Evolutionary conservation across 129 eudicot species (phyloP), one percentile per base, ranked within the genome.

Genomic region (Helianthus tuberosus): DNA sequence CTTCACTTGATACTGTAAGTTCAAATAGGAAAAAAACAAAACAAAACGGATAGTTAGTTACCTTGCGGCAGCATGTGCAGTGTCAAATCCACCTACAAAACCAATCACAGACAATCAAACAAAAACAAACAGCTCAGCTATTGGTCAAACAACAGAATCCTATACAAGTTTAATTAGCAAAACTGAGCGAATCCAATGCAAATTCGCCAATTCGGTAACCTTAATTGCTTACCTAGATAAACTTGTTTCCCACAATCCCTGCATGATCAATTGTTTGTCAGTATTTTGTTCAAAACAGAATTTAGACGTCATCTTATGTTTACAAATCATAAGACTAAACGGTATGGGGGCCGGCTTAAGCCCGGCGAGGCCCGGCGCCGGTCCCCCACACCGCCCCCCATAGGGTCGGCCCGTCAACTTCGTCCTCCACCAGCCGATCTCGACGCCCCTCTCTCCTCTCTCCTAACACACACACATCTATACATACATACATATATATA

Each of bases 171-270:
- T n/a, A 52, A 66, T 25, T 27, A 66, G 38, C 50, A 66, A 65
- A 62, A 25, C 23, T 17, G 3, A 72, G 20, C 86, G 62, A 64
- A 71, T 78, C 73, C 68, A 72, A 71, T 62, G 73, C 80, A 55
- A 62, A 49, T 75, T 53, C 43, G 38, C 80, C 46, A 62, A 35
- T 75, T 53, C 43, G 38, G 16, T 64, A 55, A 11, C 15, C 60
- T 10, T 69, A 27, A 17, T 15, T 46, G 57, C 87, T 63, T 82
- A 91, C 97, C 97, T 53, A 91, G 76, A 71, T 91, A 88, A 69
- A 91, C 91, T 82, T 91, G 97, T 68, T 91, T 91, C 68, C 97
- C 97, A 69, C 85, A 73, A 69, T 91, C 97, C 97, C 97, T 91
- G 88, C 85, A 81, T 29, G 36, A 32, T 32, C 36, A 14, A 14